Conservation (phyloP, 202 grass and related monocot species). For the Digitaria exilis region DNA sequence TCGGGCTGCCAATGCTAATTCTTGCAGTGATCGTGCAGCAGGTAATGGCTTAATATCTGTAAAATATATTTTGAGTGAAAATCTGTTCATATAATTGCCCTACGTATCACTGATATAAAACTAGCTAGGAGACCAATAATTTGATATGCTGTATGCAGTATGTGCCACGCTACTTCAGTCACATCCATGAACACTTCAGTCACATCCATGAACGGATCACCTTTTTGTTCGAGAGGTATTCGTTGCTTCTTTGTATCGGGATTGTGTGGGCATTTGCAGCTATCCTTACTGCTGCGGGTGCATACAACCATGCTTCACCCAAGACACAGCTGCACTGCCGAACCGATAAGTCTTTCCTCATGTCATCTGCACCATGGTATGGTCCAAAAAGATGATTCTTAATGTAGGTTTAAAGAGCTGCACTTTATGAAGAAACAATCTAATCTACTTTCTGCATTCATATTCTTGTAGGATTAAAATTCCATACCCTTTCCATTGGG, state of each 20-base stretch:
- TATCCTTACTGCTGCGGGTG: conserved; percentile 92
- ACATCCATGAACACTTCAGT: conserved; percentile 58
- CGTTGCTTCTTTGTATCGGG: conserved; percentile 76
- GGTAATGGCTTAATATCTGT: conserved; percentile 47
- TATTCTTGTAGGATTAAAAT: conserved; percentile 77
- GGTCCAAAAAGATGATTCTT: conserved; percentile 24
- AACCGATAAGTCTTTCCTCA: conserved; percentile 74
- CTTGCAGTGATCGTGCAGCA: conserved; percentile 75
- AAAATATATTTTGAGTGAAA: conserved; percentile 16
- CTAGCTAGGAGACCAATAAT: conserved; percentile 17
- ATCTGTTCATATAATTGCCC: background rate
- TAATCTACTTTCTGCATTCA: conserved; percentile 2
- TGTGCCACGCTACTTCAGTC: conserved; percentile 57
- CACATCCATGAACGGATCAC: conserved; percentile 46
- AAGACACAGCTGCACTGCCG: conserved; percentile 90
- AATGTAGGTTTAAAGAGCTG: background rate
- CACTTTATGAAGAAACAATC: conserved; percentile 18
- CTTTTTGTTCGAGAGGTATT: conserved; percentile 83
- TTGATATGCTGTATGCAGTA: conserved; percentile 61
- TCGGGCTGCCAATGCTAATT: conserved; percentile 93
- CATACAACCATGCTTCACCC: conserved; percentile 79
- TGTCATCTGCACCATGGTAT: conserved; percentile 96
- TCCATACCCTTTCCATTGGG: conserved; percentile 96
- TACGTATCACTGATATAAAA: conserved; percentile 18
- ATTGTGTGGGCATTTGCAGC: conserved; percentile 94